phyloP scores from a whole-genome alignment of 257 asterid genomes.

The Solanum corneliomulleri region DNA sequence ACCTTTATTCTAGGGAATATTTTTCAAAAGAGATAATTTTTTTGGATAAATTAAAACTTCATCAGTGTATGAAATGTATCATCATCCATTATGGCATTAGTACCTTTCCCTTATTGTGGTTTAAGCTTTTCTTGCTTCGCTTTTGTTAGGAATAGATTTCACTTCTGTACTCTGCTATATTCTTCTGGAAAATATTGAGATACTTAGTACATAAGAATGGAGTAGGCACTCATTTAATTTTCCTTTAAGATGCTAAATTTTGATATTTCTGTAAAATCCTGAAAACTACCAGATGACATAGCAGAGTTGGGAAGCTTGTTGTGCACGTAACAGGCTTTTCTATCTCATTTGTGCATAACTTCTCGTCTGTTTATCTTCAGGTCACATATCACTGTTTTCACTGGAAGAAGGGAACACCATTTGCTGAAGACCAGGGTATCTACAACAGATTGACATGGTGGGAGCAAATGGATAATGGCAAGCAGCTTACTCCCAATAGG shows the following conservation, averaged over 20 bases:
- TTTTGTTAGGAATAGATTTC: neutral
- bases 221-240: neutral
- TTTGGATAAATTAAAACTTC: neutral
- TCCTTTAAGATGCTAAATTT: neutral
- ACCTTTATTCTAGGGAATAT: neutral
- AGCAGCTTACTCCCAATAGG: conserved; percentile 87
- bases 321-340: neutral
- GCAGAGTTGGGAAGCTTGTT: neutral
- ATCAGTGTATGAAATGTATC: neutral
- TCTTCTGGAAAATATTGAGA: neutral
- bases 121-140: neutral
- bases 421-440: conserved; percentile 89
- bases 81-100: neutral
- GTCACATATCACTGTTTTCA: conserved; percentile 83
- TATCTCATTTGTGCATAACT: neutral
- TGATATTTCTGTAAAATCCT: neutral
- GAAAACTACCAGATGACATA: neutral
- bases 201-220: neutral
- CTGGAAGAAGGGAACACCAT: conserved; percentile 96
- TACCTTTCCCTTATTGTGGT: neutral
- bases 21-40: neutral
- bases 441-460: conserved; percentile 86
- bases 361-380: conserved; percentile 18
- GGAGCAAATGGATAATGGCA: conserved; percentile 87
- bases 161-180: neutral